These are phyloP conservation scores for Asterophora parasitica DNA, from an alignment of 768 basidiomycete species.

Conservation along the genomic window DNA sequence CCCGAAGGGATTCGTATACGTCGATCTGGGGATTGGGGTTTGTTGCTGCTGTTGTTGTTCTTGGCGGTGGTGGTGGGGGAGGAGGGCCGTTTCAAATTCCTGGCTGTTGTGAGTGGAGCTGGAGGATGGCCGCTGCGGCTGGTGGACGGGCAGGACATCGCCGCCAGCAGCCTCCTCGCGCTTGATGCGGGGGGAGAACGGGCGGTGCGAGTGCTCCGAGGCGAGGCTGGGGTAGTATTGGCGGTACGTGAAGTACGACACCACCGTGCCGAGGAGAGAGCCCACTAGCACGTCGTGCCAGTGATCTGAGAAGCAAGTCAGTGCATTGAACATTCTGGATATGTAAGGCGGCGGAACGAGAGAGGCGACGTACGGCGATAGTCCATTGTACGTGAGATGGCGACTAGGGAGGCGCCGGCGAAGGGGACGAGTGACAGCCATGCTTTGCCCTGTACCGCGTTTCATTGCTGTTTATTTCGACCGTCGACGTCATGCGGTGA, in stretches of 20 bases:
- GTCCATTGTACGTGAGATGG: constrained; percentile 91
- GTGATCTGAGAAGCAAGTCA: constrained; percentile 51
- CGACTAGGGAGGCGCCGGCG: constrained; percentile 70
- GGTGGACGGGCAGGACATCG: constrained; percentile 35
- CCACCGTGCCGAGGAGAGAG: constrained; percentile 61
- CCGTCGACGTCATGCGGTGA: neutral
- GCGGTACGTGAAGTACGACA: constrained; percentile 74
- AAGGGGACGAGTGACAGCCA: constrained; percentile 83
- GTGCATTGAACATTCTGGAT: constrained; percentile 7
- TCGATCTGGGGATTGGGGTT: too few relatives aligned
- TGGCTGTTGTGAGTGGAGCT: neutral
- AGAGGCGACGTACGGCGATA: constrained; percentile 59
- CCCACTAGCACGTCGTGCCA: constrained; percentile 91
- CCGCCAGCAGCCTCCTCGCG: constrained; percentile 30
- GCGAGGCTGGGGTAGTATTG: constrained; percentile 83
- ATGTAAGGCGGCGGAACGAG: neutral
- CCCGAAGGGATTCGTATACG: too few relatives aligned
- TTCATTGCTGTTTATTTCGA: neutral
- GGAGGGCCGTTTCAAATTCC: too few relatives aligned
- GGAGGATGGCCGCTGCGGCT: constrained; percentile 5
- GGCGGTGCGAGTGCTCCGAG: constrained; percentile 59
- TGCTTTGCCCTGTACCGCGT: constrained; percentile 51
- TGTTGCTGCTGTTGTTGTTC: too few relatives aligned
- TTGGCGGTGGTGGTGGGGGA: too few relatives aligned
- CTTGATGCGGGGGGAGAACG: constrained; percentile 63